Conservation (phyloP, 768 basidiomycete genomes). For the Udeniomyces megalosporus region DNA sequence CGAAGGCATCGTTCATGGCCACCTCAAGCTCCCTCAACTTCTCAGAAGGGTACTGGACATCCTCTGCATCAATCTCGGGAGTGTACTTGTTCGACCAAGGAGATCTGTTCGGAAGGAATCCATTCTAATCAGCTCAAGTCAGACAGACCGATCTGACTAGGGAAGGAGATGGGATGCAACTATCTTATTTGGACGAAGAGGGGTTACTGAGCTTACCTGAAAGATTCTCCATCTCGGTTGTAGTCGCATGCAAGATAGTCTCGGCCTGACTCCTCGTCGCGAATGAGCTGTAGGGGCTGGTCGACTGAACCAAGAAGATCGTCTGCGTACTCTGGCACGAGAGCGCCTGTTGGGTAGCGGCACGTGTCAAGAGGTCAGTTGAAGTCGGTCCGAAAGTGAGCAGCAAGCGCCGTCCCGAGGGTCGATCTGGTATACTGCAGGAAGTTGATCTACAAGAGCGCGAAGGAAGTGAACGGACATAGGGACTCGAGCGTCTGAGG, state of each 20-base stretch:
- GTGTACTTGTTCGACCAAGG: constrained; percentile 98
- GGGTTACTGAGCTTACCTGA: background rate
- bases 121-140: no score
- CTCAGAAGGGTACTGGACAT: constrained; percentile 69
- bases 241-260: constrained; percentile 92
- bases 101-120: constrained; percentile 48
- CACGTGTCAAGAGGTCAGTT: background rate
- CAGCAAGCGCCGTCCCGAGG: no score
- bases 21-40: constrained; percentile 83
- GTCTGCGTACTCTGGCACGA: constrained; percentile 86
- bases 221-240: constrained; percentile 63
- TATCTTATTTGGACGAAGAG: background rate
- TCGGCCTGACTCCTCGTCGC: constrained; percentile 48
- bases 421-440: no score
- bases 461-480: constrained; percentile 31
- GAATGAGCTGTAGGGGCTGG: constrained; percentile 69
- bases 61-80: constrained; percentile 51
- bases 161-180: background rate
- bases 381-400: background rate
- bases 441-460: background rate
- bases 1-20: constrained; percentile 87
- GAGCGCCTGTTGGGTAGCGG: constrained; percentile 21
- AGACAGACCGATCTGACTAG: background rate
- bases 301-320: constrained; percentile 90
- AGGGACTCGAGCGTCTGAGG: constrained; percentile 74